Evolutionary conservation across 257 asterid species (phyloP), one percentile per base, ranked within the genome.

Genomic region (Primulina huaijiensis): DNA sequence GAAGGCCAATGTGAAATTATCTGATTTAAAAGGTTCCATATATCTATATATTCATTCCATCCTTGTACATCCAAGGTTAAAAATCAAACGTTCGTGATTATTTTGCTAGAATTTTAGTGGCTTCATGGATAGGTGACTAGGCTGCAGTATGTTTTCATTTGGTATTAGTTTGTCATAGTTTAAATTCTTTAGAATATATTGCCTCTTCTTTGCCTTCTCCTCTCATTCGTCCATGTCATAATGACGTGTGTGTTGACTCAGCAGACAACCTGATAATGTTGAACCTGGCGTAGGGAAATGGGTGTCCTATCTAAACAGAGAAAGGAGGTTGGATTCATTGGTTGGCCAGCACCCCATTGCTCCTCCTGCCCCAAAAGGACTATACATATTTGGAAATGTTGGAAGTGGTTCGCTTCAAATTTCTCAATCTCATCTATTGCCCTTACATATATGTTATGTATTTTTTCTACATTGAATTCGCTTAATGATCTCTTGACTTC

Each of bases 241-340:
- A 37, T 79, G 76, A 27, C 66, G 58, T 64, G 67, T 76, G 9
- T 67, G 68, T 75, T 72, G 73, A 64, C 62, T 75, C 72, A 75
- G 86, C 82, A 83, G 77, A 68, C 82, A 75, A 37, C 58, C 79
- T 67, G 91, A 77, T 70, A 75, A 43, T 67, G 79, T 84, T 69
- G 97, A 93, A 77, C 82, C 89, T 37, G 99, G 99, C 57, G 97
- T 90, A 6, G 99, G 99, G 62, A 93, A 93, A 82, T 93, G 99
- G 99, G 99, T 89, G 63, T 89, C 99, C 21, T 93, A 89, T 86
- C 96, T 93, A 21, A 93, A 93, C 83, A 86, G 99, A 60, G 99
- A 93, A 87, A 89, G 69, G 89, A 93, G 85, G 74, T 78, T 93
- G 76, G 96, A 90, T 75, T 78, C 78, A 2, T 53, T 82, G 73